These are phyloP conservation scores for Debaryomyces robertsiae DNA, from an alignment of 1,139 yeast species.

Conservation along the genomic window DNA sequence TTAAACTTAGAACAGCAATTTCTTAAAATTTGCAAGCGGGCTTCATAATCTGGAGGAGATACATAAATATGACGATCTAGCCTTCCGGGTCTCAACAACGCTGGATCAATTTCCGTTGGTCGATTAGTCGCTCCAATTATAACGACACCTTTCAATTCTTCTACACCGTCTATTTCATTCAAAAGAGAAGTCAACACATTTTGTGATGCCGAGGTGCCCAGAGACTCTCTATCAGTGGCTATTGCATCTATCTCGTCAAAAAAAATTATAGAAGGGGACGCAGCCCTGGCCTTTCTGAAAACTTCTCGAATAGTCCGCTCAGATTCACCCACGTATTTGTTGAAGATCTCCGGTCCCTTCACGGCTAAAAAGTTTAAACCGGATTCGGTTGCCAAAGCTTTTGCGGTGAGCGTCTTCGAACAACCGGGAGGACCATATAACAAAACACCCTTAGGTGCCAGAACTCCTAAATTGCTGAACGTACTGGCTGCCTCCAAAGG, in stretches of 20 bases:
- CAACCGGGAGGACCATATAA: conserved; percentile 98
- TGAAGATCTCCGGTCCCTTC: conserved; percentile 93
- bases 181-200: conserved; percentile 86
- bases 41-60: conserved; percentile 82
- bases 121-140: conserved; percentile 94
- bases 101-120: conserved; percentile 91
- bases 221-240: conserved; percentile 66
- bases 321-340: conserved; percentile 93
- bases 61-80: conserved; percentile 91
- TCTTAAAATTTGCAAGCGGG: conserved; percentile 72
- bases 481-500: conserved; percentile 85
- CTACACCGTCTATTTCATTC: conserved; percentile 96
- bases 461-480: conserved; percentile 73
- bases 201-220: conserved; percentile 71
- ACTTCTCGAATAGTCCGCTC: conserved; percentile 88
- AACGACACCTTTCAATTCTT: conserved; percentile 88
- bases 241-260: conserved; percentile 96
- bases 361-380: conserved; percentile 91
- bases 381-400: conserved; percentile 93
- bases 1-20: conserved; percentile 63
- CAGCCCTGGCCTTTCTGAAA: conserved; percentile 88
- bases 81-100: conserved; percentile 90
- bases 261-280: conserved; percentile 88
- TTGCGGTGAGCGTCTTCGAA: conserved; percentile 90
- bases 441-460: conserved; percentile 89